Percentiles rank a stretch among this genome's conserved stretches.
Evolutionary conservation across 75 land plant genomes (phyloP).

Genomic region (Larix kaempferi): DNA sequence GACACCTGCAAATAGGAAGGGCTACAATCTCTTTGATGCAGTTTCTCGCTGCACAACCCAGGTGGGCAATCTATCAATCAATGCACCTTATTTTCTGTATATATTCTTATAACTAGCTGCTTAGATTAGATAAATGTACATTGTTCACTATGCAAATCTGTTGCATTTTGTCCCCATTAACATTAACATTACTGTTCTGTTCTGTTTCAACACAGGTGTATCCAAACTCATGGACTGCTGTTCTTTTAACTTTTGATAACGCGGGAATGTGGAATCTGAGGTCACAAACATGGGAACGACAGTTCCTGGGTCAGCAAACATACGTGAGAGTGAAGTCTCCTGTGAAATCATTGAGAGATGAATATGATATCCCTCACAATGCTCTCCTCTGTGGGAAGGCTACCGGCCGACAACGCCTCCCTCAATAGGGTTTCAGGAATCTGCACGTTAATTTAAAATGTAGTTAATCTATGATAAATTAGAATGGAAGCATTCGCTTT

Average conservation of each 20-base stretch:
- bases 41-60: conserved; percentile 63
- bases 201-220: conserved; percentile 37
- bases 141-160: too few relatives aligned
- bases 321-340: conserved; percentile 57
- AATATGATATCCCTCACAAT: conserved; percentile 40
- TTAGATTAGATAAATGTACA: too few relatives aligned
- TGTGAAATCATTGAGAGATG: conserved; percentile 32
- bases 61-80: conserved; percentile 23
- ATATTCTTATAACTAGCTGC: too few relatives aligned
- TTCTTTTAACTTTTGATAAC: conserved; percentile 58
- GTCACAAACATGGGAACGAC: conserved; percentile 40
- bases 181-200: too few relatives aligned
- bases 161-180: too few relatives aligned
- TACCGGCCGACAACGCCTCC: conserved; percentile 17
- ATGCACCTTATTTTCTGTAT: too few relatives aligned
- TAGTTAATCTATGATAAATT: too few relatives aligned
- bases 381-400: conserved; percentile 40
- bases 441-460: too few relatives aligned
- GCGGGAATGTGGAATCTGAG: conserved; percentile 70
- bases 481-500: too few relatives aligned
- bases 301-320: conserved; percentile 69
- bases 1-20: conserved; percentile 35
- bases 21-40: conserved; percentile 66
- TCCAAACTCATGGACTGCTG: conserved; percentile 65
- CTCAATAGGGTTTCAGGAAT: conserved; percentile 1